These are phyloP conservation scores for Geotrichum siamense DNA, from an alignment of 1,139 yeast species.

Conservation along the genomic window DNA sequence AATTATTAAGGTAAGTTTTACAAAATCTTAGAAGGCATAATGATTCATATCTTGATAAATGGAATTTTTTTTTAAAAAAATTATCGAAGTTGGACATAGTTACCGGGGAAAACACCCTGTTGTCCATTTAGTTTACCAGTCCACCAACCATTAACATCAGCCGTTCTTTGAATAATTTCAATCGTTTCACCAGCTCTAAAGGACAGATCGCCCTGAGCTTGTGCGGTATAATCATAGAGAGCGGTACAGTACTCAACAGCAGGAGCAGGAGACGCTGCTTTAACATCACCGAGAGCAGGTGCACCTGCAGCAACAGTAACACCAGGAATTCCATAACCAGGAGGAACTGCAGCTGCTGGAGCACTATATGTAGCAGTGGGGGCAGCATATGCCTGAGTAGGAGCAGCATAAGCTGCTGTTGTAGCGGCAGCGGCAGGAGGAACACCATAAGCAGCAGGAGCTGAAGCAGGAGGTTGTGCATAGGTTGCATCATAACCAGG, in stretches of 20 bases:
- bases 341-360: conserved; percentile 1
- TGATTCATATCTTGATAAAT: neutral
- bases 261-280: conserved; percentile 32
- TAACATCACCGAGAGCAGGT: conserved; percentile 22
- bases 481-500: conserved; percentile 26
- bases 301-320: conserved; percentile 21
- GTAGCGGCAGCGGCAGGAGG: conserved; percentile 30
- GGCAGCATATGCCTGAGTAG: conserved; percentile 18
- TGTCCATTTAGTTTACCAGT: conserved; percentile 83
- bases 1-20: neutral
- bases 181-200: conserved; percentile 85
- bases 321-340: conserved; percentile 16
- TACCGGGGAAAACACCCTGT: conserved; percentile 92
- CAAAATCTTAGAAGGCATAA: neutral
- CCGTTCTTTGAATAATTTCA: conserved; percentile 71
- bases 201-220: conserved; percentile 81
- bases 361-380: conserved; percentile 22
- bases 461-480: conserved; percentile 22
- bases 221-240: conserved; percentile 68
- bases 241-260: conserved; percentile 60
- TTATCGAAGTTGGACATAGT: conserved; percentile 66
- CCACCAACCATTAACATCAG: conserved; percentile 96
- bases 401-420: conserved; percentile 32
- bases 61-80: conserved; percentile 1
- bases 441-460: conserved; percentile 18